phyloP scores from a whole-genome alignment of 1,284 basidiomycete species.

The Hemileia vastatrix region DNA sequence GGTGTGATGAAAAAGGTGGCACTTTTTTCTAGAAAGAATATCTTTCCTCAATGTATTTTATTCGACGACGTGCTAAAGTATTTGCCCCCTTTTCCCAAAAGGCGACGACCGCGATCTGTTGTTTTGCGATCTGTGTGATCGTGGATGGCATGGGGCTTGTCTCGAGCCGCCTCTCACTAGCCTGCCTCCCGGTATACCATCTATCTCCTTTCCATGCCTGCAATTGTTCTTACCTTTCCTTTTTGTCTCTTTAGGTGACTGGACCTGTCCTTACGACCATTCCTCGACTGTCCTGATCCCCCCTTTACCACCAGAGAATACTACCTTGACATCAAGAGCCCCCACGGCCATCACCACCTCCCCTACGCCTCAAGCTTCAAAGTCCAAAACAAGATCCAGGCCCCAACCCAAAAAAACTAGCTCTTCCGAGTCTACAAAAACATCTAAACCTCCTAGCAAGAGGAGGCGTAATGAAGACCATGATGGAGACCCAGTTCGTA shows the following conservation, averaged over 20 bases:
- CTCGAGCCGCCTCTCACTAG: constrained; percentile 13
- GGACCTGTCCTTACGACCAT: constrained; percentile 15
- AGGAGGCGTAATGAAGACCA: too few relatives aligned
- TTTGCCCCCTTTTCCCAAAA: not conserved
- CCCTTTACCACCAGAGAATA: constrained; percentile 14
- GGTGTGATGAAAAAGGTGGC: constrained; percentile 18
- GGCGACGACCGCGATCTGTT: constrained; percentile 17
- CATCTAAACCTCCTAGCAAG: too few relatives aligned
- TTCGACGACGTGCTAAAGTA: too few relatives aligned
- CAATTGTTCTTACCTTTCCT: not conserved
- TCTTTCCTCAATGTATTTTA: too few relatives aligned
- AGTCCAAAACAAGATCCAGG: not conserved
- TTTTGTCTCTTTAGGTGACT: constrained; percentile 7
- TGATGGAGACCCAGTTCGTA: too few relatives aligned
- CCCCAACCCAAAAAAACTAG: not conserved
- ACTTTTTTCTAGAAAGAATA: too few relatives aligned
- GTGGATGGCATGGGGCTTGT: constrained; percentile 18
- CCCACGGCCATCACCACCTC: not conserved
- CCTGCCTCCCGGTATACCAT: not conserved
- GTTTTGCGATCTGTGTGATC: constrained; percentile 13
- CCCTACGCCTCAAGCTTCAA: not conserved
- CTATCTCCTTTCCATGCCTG: not conserved
- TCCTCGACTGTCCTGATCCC: not conserved
- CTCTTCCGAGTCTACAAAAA: too few relatives aligned
- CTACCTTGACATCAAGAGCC: constrained; percentile 3